Base-by-base conservation (phyloP, 75 land plant species). In the Cryptomeria japonica region DNA sequence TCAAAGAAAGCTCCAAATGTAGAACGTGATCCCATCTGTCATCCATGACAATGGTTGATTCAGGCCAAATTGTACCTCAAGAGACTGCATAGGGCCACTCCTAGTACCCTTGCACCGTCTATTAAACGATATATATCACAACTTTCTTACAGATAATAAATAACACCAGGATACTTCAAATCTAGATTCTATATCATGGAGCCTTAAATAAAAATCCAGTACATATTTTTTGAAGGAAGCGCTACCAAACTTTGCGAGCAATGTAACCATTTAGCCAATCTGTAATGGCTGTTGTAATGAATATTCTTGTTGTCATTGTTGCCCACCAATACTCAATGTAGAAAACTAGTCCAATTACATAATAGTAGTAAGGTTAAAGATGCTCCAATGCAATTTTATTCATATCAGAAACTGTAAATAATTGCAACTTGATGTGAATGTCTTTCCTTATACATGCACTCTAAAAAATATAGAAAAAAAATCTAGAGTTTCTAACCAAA, bases 251-350 rank as follows among this genome's bases (percentile, higher is more conserved):
- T 95, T 94, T 97, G 47, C 99, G 88, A 70, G 99, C 99, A 88
- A 97, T 88, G 87, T 95, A 97, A 10, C 99, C 99, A 94, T 97
- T 98, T 51, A 97, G 97, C 99, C 99, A 97, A 88, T 97, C 99
- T 64, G 99, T 97, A 31, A 96, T 31, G 31, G 96, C 95, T 41
- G 99, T 98, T 84, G 90, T 89, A 85, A 97, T 87, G 87, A 97
- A 97, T 28, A 97, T 97, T 49, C 95, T 86, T 19, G 97, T 95
- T 7, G 95, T 93, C 22, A 93, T 88, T 76, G 94, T 89, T n/a
- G 95, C 95, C 99, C 96, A 97, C 91, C 95, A 87, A 80, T 91
- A 88, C 77, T 94, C 89, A 75, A 92, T 83, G 85, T 95, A 93
- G 88, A 93, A 97, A 11, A 95, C 99, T 97, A 68, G 38, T 75